A percentile compares a stretch with the other conserved stretches of the same genome.
phyloP scores from a whole-genome alignment of 2,329 filamentous ascomycete genomes.

The Aspergillus terreus region DNA sequence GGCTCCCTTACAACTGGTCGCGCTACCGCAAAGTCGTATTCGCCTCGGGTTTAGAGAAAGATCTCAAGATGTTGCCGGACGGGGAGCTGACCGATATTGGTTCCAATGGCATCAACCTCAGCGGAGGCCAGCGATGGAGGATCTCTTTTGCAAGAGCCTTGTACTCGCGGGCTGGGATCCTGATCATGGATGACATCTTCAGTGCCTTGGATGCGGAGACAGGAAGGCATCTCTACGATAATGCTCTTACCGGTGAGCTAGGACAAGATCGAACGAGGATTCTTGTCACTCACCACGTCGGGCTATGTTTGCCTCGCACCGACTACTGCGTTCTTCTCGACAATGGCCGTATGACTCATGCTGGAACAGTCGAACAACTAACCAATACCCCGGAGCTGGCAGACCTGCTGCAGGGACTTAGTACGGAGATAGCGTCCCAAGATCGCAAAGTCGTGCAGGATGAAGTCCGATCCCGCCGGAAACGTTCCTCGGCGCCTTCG shows the following conservation, averaged over 20 bases:
- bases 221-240: conserved; percentile 72
- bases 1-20: conserved; percentile 64
- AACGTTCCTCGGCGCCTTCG: conserved; percentile 10
- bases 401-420: conserved; percentile 37
- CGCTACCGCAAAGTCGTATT: conserved; percentile 68
- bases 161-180: conserved; percentile 72
- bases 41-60: conserved; percentile 71
- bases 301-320: conserved; percentile 65
- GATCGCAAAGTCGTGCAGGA: conserved; percentile 8
- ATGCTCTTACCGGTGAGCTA: conserved; percentile 68
- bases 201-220: conserved; percentile 78
- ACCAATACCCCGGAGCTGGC: conserved; percentile 38
- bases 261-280: conserved; percentile 69
- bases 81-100: conserved; percentile 79
- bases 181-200: conserved; percentile 81
- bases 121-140: conserved; percentile 79
- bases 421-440: conserved; percentile 39
- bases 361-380: conserved; percentile 62
- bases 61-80: conserved; percentile 70
- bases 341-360: conserved; percentile 62
- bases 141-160: conserved; percentile 75
- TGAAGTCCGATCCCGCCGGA: conserved; percentile 6
- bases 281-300: conserved; percentile 76
- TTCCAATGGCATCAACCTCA: conserved; percentile 79
- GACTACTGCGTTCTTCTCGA: conserved; percentile 72